Evolutionary conservation across 140 eudicot species (phyloP).

Genomic region (Erigeron philadelphicus): DNA sequence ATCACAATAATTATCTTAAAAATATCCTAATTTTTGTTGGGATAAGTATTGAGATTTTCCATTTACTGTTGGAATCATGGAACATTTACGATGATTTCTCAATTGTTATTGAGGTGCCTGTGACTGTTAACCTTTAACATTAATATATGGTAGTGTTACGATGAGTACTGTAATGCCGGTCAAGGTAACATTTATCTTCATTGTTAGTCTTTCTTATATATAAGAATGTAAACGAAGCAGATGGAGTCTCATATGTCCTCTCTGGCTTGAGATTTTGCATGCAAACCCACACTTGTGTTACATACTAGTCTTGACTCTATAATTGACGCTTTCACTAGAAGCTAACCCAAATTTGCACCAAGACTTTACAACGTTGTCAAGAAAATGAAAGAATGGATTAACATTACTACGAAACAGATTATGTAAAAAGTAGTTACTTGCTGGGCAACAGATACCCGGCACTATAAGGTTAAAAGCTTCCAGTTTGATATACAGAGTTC

Average conservation of each 20-base stretch:
- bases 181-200: constrained; percentile 12
- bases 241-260: constrained; percentile 10
- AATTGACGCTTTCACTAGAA: not conserved
- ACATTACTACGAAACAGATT: constrained; percentile 16
- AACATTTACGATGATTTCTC: constrained; percentile 4
- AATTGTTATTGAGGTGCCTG: not conserved
- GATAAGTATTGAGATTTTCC: not conserved
- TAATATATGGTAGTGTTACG: not conserved
- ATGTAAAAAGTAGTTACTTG: not conserved
- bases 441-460: not conserved
- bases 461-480: constrained; percentile 10
- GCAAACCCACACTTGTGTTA: constrained; percentile 5
- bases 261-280: not conserved
- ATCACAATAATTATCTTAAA: not conserved
- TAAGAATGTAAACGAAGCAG: constrained; percentile 10
- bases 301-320: constrained; percentile 10
- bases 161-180: not conserved
- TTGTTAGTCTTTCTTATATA: not conserved
- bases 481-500: not conserved
- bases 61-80: not conserved
- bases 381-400: constrained; percentile 1
- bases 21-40: not conserved
- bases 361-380: constrained; percentile 4
- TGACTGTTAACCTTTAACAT: constrained; percentile 5
- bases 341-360: constrained; percentile 2